Base-by-base conservation (phyloP, 257 asterid genomes). In the Coffea canephora region DNA sequence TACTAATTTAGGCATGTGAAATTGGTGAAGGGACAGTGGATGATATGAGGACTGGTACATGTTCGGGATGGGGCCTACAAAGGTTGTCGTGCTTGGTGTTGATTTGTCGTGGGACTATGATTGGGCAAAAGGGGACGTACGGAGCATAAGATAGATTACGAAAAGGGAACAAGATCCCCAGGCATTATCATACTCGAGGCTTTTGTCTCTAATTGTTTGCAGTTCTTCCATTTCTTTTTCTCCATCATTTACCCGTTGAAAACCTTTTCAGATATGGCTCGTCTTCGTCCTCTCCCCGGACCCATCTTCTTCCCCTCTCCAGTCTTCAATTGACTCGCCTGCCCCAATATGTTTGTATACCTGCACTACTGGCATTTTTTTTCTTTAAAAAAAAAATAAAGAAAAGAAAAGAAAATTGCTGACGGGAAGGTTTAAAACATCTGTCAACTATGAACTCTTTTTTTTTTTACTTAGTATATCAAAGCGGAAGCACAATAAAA, bases 101-200 rank as follows among this genome's bases (percentile, higher is more conserved):
- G 64, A 82, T 83, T 80, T 84, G 84, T 74, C 76, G 72, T 76
- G 71, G 73, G 82, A 86, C 77, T 92, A 86, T 87, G 92, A 92
- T 88, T 86, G 90, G 81, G 80, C 43, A 80, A 84, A 82, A 84
- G 84, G 70, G 76, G 68, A 57, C 62, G 88, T 87, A 87, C 89
- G 89, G 89, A 87, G 70, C 57, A 55, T 78, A 73, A 57, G 61
- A 69, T 82, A 75, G 77, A 79, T 83, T 69, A 76, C 80, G 55
- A 70, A 75, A 81, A 75, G 89, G 93, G 88, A 80, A 88, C 92
- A 91, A 77, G 90, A 87, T 88, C 90, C 89, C 84, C 79, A 6
- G 71, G 71, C 83, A 75, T 86, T 88, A 87, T 80, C 85, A 74
- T 79, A 34, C 74, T 39, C 94, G 83, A 89, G 84, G 85, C 71